Conservation (phyloP, 768 basidiomycete species). For the Psilocybe subaeruginosa region DNA sequence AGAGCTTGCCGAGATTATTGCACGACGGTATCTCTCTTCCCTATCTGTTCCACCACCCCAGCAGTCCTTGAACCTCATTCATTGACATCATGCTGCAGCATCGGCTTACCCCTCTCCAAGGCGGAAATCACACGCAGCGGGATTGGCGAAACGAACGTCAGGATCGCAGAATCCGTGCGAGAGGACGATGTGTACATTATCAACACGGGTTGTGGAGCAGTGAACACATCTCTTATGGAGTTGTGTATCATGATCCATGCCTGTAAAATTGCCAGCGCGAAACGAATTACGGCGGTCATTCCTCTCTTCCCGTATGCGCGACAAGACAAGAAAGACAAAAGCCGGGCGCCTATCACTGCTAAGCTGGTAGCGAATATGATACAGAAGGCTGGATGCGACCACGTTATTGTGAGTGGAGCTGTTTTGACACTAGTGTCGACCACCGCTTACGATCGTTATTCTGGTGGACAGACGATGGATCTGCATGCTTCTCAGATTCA, state of each 20-base stretch:
- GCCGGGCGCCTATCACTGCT: constrained; percentile 95
- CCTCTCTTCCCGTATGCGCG: constrained; percentile 97
- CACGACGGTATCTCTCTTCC: constrained; percentile 70
- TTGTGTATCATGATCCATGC: constrained; percentile 99
- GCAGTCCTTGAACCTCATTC: constrained; percentile 19
- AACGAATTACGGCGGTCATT: constrained; percentile 97
- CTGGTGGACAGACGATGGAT: constrained; percentile 86
- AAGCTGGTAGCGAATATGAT: constrained; percentile 99
- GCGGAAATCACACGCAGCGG: constrained; percentile 88
- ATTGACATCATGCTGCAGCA: constrained; percentile 49
- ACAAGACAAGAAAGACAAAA: constrained; percentile 99
- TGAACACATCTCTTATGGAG: constrained; percentile 97
- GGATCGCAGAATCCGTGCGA: constrained; percentile 92
- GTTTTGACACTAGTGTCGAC: constrained; percentile 10
- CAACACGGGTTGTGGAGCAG: constrained; percentile 84
- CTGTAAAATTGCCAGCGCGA: constrained; percentile 99
- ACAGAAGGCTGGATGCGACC: constrained; percentile 90
- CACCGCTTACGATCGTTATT: constrained; percentile 12
- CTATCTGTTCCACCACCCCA: constrained; percentile 18
- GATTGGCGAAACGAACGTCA: constrained; percentile 90
- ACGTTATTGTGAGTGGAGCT: constrained; percentile 81
- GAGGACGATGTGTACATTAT: constrained; percentile 99
- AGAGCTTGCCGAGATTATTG: constrained; percentile 92
- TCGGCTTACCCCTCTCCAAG: constrained; percentile 87
- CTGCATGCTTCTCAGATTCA: constrained; percentile 99